Conservation (phyloP, 768 basidiomycete species). For the Rossbeevera mucosa region DNA sequence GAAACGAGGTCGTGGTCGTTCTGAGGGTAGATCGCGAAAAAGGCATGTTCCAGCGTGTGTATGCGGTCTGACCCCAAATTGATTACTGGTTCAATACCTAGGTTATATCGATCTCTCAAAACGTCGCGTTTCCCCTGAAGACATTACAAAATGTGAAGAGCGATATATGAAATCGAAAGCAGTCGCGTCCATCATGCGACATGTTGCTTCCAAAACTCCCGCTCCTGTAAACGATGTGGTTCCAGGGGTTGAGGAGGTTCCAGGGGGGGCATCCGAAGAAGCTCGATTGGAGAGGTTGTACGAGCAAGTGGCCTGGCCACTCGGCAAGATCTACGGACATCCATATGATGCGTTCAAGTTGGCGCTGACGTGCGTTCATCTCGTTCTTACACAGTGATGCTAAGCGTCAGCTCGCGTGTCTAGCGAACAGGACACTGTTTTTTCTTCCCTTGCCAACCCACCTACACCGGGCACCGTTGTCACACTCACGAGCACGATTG, state of each 20-base stretch:
- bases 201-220: constrained; percentile 71
- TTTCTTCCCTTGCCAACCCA: constrained; percentile 58
- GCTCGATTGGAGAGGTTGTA: constrained; percentile 82
- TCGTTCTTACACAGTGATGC: constrained; percentile 30
- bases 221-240: constrained; percentile 28
- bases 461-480: constrained; percentile 53
- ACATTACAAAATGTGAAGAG: constrained; percentile 98
- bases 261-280: constrained; percentile 56
- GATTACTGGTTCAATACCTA: constrained; percentile 25
- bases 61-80: neutral
- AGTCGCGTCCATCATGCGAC: constrained; percentile 88
- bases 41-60: constrained; percentile 44
- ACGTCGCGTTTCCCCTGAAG: constrained; percentile 95
- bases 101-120: constrained; percentile 99
- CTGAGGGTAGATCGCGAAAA: constrained; percentile 99
- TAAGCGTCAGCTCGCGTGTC: neutral
- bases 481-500: constrained; percentile 78
- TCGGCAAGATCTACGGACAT: constrained; percentile 89
- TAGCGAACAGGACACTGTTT: constrained; percentile 78
- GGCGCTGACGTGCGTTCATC: constrained; percentile 71
- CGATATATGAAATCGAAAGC: constrained; percentile 97
- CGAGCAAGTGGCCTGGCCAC: constrained; percentile 89
- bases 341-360: constrained; percentile 98
- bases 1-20: constrained; percentile 98
- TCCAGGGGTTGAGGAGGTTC: constrained; percentile 15